Conservation (phyloP, 2,329 filamentous ascomycete species). For the Fusarium ambrosium region DNA sequence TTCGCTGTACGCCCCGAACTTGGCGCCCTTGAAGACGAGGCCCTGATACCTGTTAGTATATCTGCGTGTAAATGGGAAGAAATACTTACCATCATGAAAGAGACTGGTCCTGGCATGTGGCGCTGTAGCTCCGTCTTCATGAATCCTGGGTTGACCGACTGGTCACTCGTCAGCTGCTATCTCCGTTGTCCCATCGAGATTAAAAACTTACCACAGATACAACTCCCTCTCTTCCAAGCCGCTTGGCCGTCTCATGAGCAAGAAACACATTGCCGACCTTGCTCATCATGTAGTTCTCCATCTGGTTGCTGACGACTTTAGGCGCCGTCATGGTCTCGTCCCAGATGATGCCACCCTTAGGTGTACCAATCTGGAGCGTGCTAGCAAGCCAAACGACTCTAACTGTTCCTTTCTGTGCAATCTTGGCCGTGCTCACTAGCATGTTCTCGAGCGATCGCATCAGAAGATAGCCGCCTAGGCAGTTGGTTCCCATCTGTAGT, state of each 20-base stretch:
- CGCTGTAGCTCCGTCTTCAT: slow-evolving; percentile 39
- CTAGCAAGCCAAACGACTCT: slow-evolving; percentile 35
- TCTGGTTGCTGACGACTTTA: slow-evolving; percentile 26
- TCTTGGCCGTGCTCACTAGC: slow-evolving; percentile 8
- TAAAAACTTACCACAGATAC: slow-evolving; percentile 25
- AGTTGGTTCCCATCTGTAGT: slow-evolving; percentile 40
- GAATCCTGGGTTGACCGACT: slow-evolving; percentile 39
- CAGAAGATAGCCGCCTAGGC: slow-evolving; percentile 34
- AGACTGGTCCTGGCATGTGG: slow-evolving; percentile 31
- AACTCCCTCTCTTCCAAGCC: slow-evolving; percentile 27
- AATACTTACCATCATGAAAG: slow-evolving; percentile 31
- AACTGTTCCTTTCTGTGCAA: slow-evolving; percentile 20
- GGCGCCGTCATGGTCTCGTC: slow-evolving; percentile 28
- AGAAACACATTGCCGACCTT: slow-evolving; percentile 37
- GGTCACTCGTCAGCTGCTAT: not conserved
- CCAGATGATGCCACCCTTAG: slow-evolving; percentile 33
- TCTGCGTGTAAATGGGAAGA: too few relatives aligned
- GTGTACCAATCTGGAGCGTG: slow-evolving; percentile 34
- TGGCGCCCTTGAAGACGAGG: slow-evolving; percentile 34
- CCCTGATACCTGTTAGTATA: slow-evolving; percentile 14
- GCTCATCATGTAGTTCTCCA: slow-evolving; percentile 43
- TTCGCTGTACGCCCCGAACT: slow-evolving; percentile 39
- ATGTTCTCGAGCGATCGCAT: slow-evolving; percentile 20
- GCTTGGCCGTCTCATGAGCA: slow-evolving; percentile 22
- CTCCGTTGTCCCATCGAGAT: too few relatives aligned